Evolutionary conservation across 345 rosid genomes (phyloP).

Genomic region (Cochlearia excelsa): DNA sequence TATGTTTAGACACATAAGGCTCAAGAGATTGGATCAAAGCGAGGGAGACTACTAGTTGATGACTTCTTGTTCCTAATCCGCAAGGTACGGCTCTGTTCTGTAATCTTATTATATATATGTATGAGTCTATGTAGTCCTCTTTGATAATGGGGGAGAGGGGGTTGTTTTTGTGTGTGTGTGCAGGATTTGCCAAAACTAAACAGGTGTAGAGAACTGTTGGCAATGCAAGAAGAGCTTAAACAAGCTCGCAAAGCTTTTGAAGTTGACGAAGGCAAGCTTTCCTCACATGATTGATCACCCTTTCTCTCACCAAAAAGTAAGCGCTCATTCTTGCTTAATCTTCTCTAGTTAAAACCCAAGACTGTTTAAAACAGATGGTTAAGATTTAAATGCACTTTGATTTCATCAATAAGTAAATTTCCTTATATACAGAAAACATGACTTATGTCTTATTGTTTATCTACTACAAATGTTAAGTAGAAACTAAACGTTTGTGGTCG

Average conservation of each 20-base stretch:
- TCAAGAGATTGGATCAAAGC: slow-evolving; percentile 77
- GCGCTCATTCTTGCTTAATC: not conserved
- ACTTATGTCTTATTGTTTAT: no score
- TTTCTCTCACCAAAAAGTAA: not conserved
- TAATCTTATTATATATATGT: not conserved
- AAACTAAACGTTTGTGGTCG: no score
- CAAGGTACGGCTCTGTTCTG: slow-evolving; percentile 48
- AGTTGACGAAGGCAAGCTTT: slow-evolving; percentile 79
- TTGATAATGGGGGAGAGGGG: no score
- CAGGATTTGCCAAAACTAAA: slow-evolving; percentile 87
- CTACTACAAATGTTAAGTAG: no score
- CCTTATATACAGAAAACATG: no score
- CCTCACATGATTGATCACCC: slow-evolving; percentile 26
- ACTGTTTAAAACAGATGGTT: no score
- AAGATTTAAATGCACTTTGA: no score
- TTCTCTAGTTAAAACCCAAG: no score
- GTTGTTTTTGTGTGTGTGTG: slow-evolving; percentile 5
- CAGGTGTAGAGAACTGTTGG: slow-evolving; percentile 76
- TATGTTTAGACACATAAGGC: slow-evolving; percentile 71
- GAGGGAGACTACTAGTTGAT: slow-evolving; percentile 79
- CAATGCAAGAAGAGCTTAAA: slow-evolving; percentile 94
- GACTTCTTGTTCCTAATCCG: slow-evolving; percentile 79
- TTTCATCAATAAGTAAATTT: no score
- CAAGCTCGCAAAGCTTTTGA: slow-evolving; percentile 97
- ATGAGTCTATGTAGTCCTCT: no score